Base-by-base conservation (phyloP, 257 asterid species). In the Henckelia pumila region DNA sequence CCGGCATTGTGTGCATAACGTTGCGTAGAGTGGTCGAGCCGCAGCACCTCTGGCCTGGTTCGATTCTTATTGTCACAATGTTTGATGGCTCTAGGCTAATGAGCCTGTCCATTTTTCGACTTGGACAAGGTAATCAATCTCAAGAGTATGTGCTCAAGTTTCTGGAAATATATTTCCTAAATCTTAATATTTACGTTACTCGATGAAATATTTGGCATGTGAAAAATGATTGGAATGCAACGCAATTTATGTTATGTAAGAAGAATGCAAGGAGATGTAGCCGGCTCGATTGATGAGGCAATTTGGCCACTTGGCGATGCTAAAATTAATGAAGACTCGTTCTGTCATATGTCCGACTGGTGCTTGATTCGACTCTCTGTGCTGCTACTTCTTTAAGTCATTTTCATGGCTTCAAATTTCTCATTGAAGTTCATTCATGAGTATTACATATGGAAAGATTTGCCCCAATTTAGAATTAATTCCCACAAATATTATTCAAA, bases 1-100 rank as follows among this genome's bases (percentile, higher is more conserved):
- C 95, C 0, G 95, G 95, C 97, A 90, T 88, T 2, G 94, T 90
- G 82, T 86, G 79, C 97, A 90, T 90, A 7, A 88, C 95, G 44
- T 87, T 90, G 4, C 87, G 84, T 11, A 90, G 68, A 0, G 88
- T 86, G 9, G 86, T 19, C 40, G 23, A 60, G 0, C 97, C 95
- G 3, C 70, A 74, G 66, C 85, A 90, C 44, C 62, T 78, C 4
- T 76, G 77, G 1, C 89, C 88, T 2, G 89, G 71, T 49, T 90
- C 97, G 1, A 90, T 56, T 67, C 88, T 70, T 50, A 90, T 76
- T 1, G 84, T 61, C 8, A 90, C 95, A 0, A 82, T 49, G 25
- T 84, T 90, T 2, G 97, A 82, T 37, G 91, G 92, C 80, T 90
- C 97, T 29, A 88, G 72, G 67, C 83, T 84, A 33, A 90, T 74